Conservation (phyloP, 2,329 filamentous ascomycete genomes). For the Penicillium italicum region DNA sequence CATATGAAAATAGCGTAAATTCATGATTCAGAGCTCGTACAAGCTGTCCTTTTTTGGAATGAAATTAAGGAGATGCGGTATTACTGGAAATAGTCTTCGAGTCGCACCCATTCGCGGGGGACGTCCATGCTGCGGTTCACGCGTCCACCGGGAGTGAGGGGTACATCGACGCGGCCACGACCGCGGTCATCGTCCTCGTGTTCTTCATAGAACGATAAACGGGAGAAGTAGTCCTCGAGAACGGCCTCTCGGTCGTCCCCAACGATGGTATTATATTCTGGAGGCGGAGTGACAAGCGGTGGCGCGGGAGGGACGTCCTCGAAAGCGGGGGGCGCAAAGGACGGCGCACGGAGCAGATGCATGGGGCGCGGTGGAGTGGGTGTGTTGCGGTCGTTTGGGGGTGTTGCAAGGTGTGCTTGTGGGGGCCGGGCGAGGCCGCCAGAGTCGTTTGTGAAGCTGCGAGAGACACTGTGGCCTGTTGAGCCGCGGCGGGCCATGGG, state of each 20-base stretch:
- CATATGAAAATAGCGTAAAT: conserved; percentile 17
- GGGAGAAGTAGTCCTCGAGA: conserved; percentile 81
- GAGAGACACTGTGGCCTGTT: conserved; percentile 22
- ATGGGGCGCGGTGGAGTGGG: conserved; percentile 63
- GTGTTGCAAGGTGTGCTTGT: conserved; percentile 49
- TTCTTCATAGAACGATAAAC: conserved; percentile 67
- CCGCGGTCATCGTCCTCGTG: conserved; percentile 52
- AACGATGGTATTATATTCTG: conserved; percentile 76
- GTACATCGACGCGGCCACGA: conserved; percentile 51
- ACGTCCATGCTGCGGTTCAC: conserved; percentile 65
- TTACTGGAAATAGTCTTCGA: conserved; percentile 28
- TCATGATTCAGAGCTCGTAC: conserved; percentile 22
- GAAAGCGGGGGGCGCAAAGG: conserved; percentile 83
- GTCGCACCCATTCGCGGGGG: conserved; percentile 52
- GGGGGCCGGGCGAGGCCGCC: conserved; percentile 45
- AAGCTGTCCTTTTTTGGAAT: not conserved
- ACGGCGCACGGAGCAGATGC: conserved; percentile 76
- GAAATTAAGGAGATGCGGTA: not conserved
- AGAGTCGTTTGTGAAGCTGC: conserved; percentile 41
- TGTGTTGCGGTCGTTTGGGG: conserved; percentile 44
- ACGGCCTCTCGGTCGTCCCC: conserved; percentile 64
- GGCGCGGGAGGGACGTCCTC: conserved; percentile 75
- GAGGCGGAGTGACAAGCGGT: conserved; percentile 73
- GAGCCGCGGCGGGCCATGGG: conserved; percentile 19
- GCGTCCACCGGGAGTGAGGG: conserved; percentile 60